phyloP scores from a whole-genome alignment of 2,329 filamentous ascomycete species.

The Verticillium isaacii region DNA sequence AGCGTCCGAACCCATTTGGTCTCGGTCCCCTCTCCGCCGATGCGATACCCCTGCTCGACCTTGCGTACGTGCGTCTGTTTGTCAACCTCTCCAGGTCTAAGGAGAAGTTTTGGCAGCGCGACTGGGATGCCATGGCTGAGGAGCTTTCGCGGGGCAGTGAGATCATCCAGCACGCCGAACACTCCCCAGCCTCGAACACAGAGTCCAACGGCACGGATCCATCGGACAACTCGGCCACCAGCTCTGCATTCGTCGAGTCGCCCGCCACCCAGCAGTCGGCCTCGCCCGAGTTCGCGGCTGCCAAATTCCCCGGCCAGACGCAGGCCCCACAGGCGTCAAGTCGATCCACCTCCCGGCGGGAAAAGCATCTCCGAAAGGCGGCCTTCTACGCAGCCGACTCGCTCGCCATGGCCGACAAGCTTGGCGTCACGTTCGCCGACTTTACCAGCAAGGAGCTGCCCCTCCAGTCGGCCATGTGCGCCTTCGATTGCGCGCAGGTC shows the following conservation, averaged over 20 bases:
- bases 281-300: constrained; percentile 38
- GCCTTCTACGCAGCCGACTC: constrained; percentile 93
- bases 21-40: constrained; percentile 81
- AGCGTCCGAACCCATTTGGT: constrained; percentile 79
- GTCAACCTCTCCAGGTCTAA: constrained; percentile 91
- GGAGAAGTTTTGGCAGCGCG: constrained; percentile 88
- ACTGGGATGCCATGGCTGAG: constrained; percentile 87
- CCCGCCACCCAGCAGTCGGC: constrained; percentile 45
- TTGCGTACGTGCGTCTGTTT: constrained; percentile 88
- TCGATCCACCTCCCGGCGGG: constrained; percentile 62
- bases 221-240: constrained; percentile 41
- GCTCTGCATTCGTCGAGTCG: constrained; percentile 44
- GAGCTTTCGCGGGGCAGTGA: constrained; percentile 77
- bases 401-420: constrained; percentile 79
- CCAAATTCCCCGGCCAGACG: constrained; percentile 25
- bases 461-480: constrained; percentile 85
- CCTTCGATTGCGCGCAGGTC: constrained; percentile 90
- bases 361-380: constrained; percentile 87
- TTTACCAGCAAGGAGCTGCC: constrained; percentile 80
- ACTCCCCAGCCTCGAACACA: constrained; percentile 47
- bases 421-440: constrained; percentile 81
- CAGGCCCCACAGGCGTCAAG: constrained; percentile 22
- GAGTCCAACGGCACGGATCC: constrained; percentile 38
- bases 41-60: constrained; percentile 82
- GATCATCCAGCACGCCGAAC: constrained; percentile 66